Evolutionary conservation across 257 asterid genomes (phyloP), one percentile per base, ranked within the genome.

Genomic region (Solanum pennellii): DNA sequence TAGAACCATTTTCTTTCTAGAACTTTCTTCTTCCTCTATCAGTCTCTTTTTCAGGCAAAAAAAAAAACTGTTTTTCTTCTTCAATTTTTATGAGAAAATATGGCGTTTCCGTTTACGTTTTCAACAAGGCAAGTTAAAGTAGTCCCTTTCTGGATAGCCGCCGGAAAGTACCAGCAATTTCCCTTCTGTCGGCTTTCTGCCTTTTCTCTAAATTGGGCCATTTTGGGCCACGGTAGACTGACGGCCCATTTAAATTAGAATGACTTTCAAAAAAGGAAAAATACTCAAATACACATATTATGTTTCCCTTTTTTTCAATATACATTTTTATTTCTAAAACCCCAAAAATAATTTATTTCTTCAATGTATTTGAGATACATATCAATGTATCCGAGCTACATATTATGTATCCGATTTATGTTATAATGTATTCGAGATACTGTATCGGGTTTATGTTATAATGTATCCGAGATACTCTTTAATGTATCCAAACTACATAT

Each of bases 1-100:
- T 37, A 96, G 88, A 91, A 96, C 99, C 99, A 96, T 96, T 87
- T 76, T 89, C 29, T 21, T 47, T 87, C 88, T 71, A 71, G 77
- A 71, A 31, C 77, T 8, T 71, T 71, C 77, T 83, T 62, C 73
- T 35, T 35, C 45, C 88, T 35, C 25, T 68, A 23, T 18, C 27
- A 80, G 86, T 82, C 56, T 59, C 68, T 59, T 80, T 82, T 60
- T 49, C 82, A 62, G 82, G 3, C 35, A 4, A 20, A 45, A n/a
- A 35, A 76, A 1, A 1, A 4, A 20, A 33, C 21, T 31, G 10
- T 66, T 87, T 88, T 6, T 9, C 82, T 7, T 79, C 87, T 84
- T 82, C 60, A 59, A 37, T 15, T 20, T 85, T 42, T 45, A 16
- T 69, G 39, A 66, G 80, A 84, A 35, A 14, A 29, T 84, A 62